Base-by-base conservation (phyloP, 257 asterid species). In the Solanum lycopersicoides region DNA sequence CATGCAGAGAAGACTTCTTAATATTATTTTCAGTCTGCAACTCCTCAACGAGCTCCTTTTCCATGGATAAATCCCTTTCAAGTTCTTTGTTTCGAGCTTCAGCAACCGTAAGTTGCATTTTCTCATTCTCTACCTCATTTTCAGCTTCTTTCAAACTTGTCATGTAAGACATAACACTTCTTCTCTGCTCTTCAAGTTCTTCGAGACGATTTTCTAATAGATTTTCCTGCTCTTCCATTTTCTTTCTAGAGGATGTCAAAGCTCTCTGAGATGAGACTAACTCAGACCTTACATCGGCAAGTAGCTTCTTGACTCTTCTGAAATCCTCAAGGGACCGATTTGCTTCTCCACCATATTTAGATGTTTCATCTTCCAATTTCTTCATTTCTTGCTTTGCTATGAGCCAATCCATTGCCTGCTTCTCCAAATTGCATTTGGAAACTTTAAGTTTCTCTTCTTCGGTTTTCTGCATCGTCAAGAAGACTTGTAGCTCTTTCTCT, bases 371-470 rank as follows among this genome's bases (percentile, higher is more conserved):
- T 9, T 91, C 93, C 37, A 95, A 92, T 87, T 77, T 93, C 90
- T 92, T 95, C 90, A 97, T 25, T 80, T 97, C 98, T 83, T 92
- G 92, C 79, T 91, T 98, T 25, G 92, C 92, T 85, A 93, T 88
- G 84, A 95, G 91, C 98, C 98, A 97, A 84, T 95, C 95, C 91
- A 80, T 87, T 23, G 99, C 93, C 88, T 89, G 95, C 92, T 95
- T 93, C 93, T 93, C 94, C 93, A 97, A 89, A 45, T 91, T 94
- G 44, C 91, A 92, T 90, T 94, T 96, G 9, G 91, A 88, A 87
- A 89, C 88, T 88, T 87, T 88, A 90, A 93, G 71, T 84, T 94
- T 93, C 88, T 93, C 96, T 65, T 91, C 90, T 87, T 94, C 95
- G 83, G 79, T 79, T 88, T 90, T 89, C 91, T 90, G 94, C 90